Base-by-base conservation (phyloP, 495 filamentous ascomycete species). In the Neurospora sp. region DNA sequence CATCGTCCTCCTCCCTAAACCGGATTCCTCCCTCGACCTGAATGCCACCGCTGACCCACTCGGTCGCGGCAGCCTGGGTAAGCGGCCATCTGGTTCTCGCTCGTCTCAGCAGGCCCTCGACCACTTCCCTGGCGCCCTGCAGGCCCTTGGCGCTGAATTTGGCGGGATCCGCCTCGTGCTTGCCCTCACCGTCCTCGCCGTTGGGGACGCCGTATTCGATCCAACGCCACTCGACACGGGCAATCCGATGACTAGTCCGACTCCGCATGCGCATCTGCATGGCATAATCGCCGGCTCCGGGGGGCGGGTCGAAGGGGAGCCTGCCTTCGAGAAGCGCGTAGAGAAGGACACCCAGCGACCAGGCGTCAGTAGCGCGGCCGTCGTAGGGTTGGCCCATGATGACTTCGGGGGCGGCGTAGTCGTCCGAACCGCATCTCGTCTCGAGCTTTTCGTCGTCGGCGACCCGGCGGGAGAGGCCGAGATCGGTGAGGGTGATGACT, bases 351-450 rank as follows among this genome's bases (percentile, higher is more conserved):
- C 96, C 96, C 6, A 98, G 87, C 1, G 95, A 94, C 96, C 96
- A 99, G 22, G 94, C 94, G 77, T 99, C 96, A 4, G 93, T 95
- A 8, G 89, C 86, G 22, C 96, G 94, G 41, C 96, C 96, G 79
- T 99, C 96, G 79, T 99, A 99, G 6, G 93, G 88, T 78, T 97
- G 94, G 22, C 94, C 94, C 86, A 99, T 93, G 31, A 99, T 90
- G 61, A 99, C 92, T 80, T 99, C 96, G 0, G 96, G 96, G 0
- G 96, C 94, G 4, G 96, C 96, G 78, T 99, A 99, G 83, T 99
- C 96, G 81, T 98, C 96, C 41, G 92, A 95, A 20, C 96, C 96
- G 79, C 96, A 99, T 16, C 95, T 87, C 14, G 94, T 97, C 59
- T 92, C 91, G 16, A 99, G 87, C 38, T 95, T 91, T 86, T 75